Evolutionary conservation across 768 basidiomycete species (phyloP), one percentile per base, ranked within the genome.

Genomic region (Agrocybe praecox): DNA sequence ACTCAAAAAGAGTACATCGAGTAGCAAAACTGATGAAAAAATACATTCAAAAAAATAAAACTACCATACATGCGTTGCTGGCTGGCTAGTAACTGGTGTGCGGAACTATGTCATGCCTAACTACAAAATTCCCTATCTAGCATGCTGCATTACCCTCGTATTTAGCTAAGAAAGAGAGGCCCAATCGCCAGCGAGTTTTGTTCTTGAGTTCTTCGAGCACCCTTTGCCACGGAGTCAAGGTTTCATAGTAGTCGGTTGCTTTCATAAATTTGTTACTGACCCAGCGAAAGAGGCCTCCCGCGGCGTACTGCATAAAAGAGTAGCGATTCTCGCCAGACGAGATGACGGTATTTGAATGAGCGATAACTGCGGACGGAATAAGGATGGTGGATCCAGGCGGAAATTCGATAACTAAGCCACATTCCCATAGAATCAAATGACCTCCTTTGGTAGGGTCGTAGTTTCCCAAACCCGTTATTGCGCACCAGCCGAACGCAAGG

Each of bases 271-370:
- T 60, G 49, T 62, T 57, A 1, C 48, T 52, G 1, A 60, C 59
- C 63, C 63, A 68, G 0, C 65, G 55, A 44, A 63, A 60, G 7
- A 66, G 42, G 7, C 58, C 65, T 7, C 66, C 65, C 0, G 67
- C 65, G 2, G 61, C 45, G 26, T 65, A 69, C 32, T 66, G 65
- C 2, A 61, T 64, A 34, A 69, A 50, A 0, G 64, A 63, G 19
- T 57, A 53, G 4, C 65, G 57, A 2, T 24, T 46, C 40, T 68
- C 65, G 4, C 49, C 56, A 0, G 47, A 18, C 12, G 48, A 55
- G n/a, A 68, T 52, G 0, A 58, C 24, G 32, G 55, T 56, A 26
- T 55, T 55, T 2, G 46, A 46, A 18, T 55, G 53, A 12, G 32
- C 7, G 2, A 55, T 21, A 2, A 46, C n/a, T 1, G 29, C 33